Base-by-base conservation (phyloP, 495 filamentous ascomycete species). In the Choiromyces venosus region DNA sequence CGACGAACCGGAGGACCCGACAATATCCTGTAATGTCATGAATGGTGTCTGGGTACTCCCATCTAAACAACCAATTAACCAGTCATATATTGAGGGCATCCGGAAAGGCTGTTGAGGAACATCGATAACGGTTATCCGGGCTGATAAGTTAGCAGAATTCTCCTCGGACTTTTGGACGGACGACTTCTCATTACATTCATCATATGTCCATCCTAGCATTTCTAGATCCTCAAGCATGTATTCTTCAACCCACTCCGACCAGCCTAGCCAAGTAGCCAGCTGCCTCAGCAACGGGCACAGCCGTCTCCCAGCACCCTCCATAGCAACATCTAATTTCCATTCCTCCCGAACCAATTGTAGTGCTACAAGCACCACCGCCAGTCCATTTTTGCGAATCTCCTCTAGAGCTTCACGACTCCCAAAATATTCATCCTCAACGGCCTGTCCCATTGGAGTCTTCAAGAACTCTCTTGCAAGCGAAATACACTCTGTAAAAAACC, bases 341-440 rank as follows among this genome's bases (percentile, higher is more conserved):
- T 99, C 95, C 81, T 99, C 94, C 2, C 91, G 85, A 5, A 96
- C 81, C 9, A 98, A 86, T 82, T 98, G 96, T 35, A 99, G 86
- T 19, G 88, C 89, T 67, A 95, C 84, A 14, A 97, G 84, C 2
- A 94, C 85, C 66, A 88, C 89, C 73, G 88, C 87, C 52, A 81
- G 67, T 18, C 79, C 79, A 37, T 71, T 76, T 73, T 76, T 79
- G 44, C 61, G 70, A 12, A 79, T 66, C 25, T 79, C 74, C 66
- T 77, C 71, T 19, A 75, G 6, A 29, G 65, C 67, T 35, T 66
- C 38, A 36, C 71, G 70, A 5, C 70, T 70, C 7, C 69, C 72
- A 67, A 79, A 73, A 66, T 78, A 72, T 46, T 79, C 74, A 8
- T 73, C 71, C 25, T 81, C 56, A 33, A 40, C 84, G 74, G 8